Evolutionary conservation across 257 asterid genomes (phyloP).

Genomic region (Nicotiana obtusifolia): DNA sequence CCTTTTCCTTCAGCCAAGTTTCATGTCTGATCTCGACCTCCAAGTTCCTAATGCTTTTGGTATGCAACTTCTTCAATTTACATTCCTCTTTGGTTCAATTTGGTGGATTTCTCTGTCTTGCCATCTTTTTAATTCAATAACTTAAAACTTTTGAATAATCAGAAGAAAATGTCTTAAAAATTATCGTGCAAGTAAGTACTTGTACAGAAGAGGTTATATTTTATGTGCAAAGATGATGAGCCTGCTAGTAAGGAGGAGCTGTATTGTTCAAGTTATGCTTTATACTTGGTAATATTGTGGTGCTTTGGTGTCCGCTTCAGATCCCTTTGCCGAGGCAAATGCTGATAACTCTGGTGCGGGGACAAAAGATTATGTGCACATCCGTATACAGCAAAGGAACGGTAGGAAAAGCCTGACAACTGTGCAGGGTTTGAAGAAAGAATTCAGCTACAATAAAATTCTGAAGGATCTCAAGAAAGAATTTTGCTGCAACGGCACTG

Average conservation of each 20-base stretch:
- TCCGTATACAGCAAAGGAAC: conserved; percentile 40
- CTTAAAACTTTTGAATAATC: neutral
- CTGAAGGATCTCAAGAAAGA: conserved; percentile 74
- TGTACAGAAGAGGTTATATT: neutral
- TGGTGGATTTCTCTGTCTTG: neutral
- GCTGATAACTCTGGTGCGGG: conserved; percentile 52
- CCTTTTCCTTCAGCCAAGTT: neutral
- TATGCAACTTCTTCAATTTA: conserved; percentile 9
- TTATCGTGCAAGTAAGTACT: neutral
- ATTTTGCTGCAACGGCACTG: conserved; percentile 90
- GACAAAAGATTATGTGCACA: conserved; percentile 47
- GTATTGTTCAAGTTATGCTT: neutral
- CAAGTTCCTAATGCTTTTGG: conserved; percentile 34
- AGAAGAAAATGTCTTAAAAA: neutral
- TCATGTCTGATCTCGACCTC: conserved; percentile 44
- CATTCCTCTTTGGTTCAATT: neutral
- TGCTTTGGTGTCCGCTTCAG: conserved; percentile 5
- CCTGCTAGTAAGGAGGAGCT: neutral
- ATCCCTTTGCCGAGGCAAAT: conserved; percentile 57
- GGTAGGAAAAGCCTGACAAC: conserved; percentile 54
- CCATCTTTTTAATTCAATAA: neutral
- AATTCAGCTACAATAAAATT: conserved; percentile 39
- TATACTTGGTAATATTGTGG: neutral
- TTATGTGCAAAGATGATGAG: neutral
- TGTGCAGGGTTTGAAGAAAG: conserved; percentile 47